These are phyloP conservation scores for Ganoderma multipileum DNA, from an alignment of 1,284 basidiomycete species.

Conservation along the genomic window DNA sequence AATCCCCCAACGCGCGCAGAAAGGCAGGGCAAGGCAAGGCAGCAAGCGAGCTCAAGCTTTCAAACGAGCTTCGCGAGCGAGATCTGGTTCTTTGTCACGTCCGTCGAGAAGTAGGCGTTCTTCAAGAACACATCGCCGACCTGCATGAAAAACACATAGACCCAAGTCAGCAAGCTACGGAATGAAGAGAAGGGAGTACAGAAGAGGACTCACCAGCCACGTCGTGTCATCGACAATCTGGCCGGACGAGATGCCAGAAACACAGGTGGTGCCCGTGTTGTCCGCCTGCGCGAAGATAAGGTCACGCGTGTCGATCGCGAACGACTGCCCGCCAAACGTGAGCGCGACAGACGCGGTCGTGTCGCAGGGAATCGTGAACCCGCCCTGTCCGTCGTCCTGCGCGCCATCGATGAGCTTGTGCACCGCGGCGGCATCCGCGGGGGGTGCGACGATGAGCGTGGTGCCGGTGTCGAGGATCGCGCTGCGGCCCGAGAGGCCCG, in stretches of 20 bases:
- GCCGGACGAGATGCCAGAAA: conserved; percentile 77
- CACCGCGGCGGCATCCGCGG: conserved; percentile 62
- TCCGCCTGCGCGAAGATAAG: conserved; percentile 75
- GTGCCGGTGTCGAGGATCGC: conserved; percentile 86
- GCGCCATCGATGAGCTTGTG: conserved; percentile 71
- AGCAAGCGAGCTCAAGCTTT: conserved; percentile 22
- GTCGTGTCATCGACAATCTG: conserved; percentile 65
- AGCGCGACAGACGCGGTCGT: conserved; percentile 70
- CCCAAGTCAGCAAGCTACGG: background rate
- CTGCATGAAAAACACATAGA: conserved; percentile 36
- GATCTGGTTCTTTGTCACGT: conserved; percentile 72
- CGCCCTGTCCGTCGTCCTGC: conserved; percentile 62
- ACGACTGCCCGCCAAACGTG: conserved; percentile 68
- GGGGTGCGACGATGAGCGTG: conserved; percentile 69
- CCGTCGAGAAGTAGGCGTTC: conserved; percentile 82
- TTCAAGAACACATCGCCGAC: conserved; percentile 79
- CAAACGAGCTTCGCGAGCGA: conserved; percentile 61
- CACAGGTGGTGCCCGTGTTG: conserved; percentile 73
- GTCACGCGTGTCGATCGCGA: conserved; percentile 74
- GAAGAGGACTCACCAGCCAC: conserved; percentile 66
- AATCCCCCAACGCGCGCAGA: background rate
- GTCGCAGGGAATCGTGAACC: conserved; percentile 83
- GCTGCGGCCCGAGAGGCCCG: conserved; percentile 63
- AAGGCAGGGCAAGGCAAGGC: conserved; percentile 5
- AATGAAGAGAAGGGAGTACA: conserved; percentile 1